Base-by-base conservation (phyloP, 2,329 filamentous ascomycete genomes). In the Pseudocercospora musae region DNA sequence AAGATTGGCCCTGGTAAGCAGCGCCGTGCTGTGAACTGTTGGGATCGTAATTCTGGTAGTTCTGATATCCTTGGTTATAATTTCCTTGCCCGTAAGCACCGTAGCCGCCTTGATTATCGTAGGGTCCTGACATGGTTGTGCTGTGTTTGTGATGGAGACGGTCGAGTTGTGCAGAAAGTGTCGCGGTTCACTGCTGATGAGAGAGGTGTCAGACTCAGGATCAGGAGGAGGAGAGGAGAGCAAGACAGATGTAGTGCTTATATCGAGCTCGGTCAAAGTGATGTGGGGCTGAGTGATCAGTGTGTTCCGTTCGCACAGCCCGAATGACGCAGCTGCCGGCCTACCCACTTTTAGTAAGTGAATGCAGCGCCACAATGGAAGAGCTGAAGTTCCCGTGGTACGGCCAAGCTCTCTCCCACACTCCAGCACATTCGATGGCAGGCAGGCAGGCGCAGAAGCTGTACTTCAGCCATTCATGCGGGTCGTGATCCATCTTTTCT, bases 51-150 rank as follows among this genome's bases (percentile, higher is more conserved):
- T 25, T 29, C 37, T 54, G 52, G 31, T 54, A 54, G 18, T 25
- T 29, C 37, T 54, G 52, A 54, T 54, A 54, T 9, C n/a, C 52
- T n/a, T 54, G 52, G 31, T 54, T 54, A 29, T 59, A 42, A 29
- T 44, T 31, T 18, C 58, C 54, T 44, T 50, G 60, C 57, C 53
- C 59, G 50, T 66, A 63, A 49, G 67, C 68, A 40, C 68, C 68
- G 29, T 74, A 73, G 27, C 68, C 65, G 1, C 69, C 62, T 40
- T 46, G 53, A 21, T 59, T 78, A 66, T 81, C 78, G 76, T 84
- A 84, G 40, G 80, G 80, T 62, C 81, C 81, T 15, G 81, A 83
- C 82, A 84, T 85, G 61, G 25, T 23, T 53, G 27, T 9, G 37
- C 37, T 40, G 29, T 44, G 23, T 37, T 18, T 29, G 31, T 52